Base-by-base conservation (phyloP, 192 early-diverging fungal species). In the Coemansia sp. region DNA sequence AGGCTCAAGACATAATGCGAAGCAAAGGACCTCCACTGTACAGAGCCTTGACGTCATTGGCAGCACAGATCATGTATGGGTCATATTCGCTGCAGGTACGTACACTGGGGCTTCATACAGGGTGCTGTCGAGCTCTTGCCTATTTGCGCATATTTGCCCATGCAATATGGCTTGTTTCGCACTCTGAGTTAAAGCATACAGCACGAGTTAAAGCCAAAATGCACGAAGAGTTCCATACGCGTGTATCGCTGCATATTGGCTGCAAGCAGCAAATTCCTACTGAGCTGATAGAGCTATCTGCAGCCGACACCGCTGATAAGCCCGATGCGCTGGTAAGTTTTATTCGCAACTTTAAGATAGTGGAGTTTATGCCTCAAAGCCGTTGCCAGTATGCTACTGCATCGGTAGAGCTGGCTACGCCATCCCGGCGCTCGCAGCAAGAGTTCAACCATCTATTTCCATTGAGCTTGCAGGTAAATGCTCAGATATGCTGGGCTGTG, bases 391-490 rank as follows among this genome's bases (percentile, higher is more conserved):
- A 51, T 26, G 59, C 64, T 5, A 11, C 17, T 2, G 17, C 57
- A 4, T n/a, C 53, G 31, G 2, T 5, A 26, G 8, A 53, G 38
- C 4, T 26, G 7, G 31, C 26, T 6, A 4, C 43, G 1, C 16
- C 3, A 11, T n/a, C 47, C 7, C 48, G 48, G 14, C 54, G 23
- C 6, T 32, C 64, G 1, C 30, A 51, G 2, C 32, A 34, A 34
- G 64, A 77, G 50, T 71, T 58, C 36, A 70, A 71, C 57, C 64
- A 77, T 36, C n/a, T 58, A 21, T 77, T 77, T 23, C 74, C 74
- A 12, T 51, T 71, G n/a, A 38, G 41, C 26, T 28, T 77, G 4
- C 28, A 53, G 26, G 23, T 71, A 26, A 15, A 34, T 1, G 60
- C 64, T 2, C 49, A 50, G 0, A 32, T 77, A 10, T 34, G 16